Evolutionary conservation across 495 filamentous ascomycete genomes (phyloP).

Genomic region (Tetracladium marchalianum): DNA sequence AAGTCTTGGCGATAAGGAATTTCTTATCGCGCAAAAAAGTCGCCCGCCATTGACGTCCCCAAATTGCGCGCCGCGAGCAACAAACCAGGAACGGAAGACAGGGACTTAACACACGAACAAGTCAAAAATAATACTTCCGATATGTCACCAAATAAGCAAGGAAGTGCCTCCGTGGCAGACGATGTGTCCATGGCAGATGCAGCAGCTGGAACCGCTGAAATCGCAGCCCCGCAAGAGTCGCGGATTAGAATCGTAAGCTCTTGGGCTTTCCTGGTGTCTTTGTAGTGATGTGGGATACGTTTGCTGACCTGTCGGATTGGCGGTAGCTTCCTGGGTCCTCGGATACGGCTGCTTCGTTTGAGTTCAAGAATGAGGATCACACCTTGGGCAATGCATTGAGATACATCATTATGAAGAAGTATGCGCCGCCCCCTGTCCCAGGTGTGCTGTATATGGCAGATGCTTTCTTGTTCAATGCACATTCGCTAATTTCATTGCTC

Average conservation of each 20-base stretch:
- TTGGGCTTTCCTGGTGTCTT: neutral
- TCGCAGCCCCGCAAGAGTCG: slow-evolving; percentile 38
- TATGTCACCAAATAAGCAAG: slow-evolving; percentile 17
- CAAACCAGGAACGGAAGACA: no score
- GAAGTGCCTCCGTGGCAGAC: slow-evolving; percentile 11
- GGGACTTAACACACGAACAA: no score
- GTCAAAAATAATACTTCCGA: neutral
- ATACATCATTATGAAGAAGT: slow-evolving; percentile 99
- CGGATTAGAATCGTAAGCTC: slow-evolving; percentile 46
- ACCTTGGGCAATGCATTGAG: slow-evolving; percentile 90
- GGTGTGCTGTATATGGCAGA: neutral
- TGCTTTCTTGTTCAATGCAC: neutral
- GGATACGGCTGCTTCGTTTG: slow-evolving; percentile 62
- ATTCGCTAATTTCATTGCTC: slow-evolving; percentile 1
- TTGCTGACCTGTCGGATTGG: neutral
- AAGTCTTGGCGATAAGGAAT: no score
- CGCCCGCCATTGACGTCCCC: no score
- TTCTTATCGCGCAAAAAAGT: no score
- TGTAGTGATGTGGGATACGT: neutral
- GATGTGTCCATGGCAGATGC: slow-evolving; percentile 47
- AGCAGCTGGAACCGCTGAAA: slow-evolving; percentile 24
- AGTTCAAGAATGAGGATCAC: slow-evolving; percentile 87
- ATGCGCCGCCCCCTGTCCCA: slow-evolving; percentile 18
- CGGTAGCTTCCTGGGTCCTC: slow-evolving; percentile 59
- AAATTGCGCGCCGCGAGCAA: no score